Percentiles rank a stretch among this genome's conserved stretches.
phyloP scores from a whole-genome alignment of 1,284 basidiomycete genomes.

The Trametes versicolor region DNA sequence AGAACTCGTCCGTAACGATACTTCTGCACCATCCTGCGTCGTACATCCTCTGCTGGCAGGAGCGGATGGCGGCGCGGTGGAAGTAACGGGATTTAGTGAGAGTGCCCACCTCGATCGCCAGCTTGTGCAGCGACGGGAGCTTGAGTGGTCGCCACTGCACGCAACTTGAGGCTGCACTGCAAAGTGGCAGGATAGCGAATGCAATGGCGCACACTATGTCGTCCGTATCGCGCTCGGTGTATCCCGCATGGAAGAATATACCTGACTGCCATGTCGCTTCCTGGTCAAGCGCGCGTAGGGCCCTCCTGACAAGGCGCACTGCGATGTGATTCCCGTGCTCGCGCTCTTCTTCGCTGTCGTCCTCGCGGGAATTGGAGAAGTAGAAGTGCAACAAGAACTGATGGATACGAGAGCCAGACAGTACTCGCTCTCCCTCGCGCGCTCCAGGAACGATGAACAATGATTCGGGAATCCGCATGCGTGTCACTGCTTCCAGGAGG shows the following conservation, averaged over 20 bases:
- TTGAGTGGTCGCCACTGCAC: neutral
- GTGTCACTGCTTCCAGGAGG: slow-evolving; percentile 23
- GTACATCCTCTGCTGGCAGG: slow-evolving; percentile 10
- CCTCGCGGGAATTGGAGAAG: neutral
- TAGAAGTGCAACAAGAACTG: slow-evolving; percentile 14
- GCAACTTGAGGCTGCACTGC: neutral
- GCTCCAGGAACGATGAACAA: slow-evolving; percentile 3
- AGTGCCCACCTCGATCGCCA: neutral
- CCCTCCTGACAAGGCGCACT: slow-evolving; percentile 6
- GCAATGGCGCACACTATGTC: slow-evolving; percentile 15
- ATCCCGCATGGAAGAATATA: neutral
- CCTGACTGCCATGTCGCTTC: slow-evolving; percentile 5
- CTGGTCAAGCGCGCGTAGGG: slow-evolving; percentile 19
- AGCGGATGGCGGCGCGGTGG: neutral
- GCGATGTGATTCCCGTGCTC: slow-evolving; percentile 13
- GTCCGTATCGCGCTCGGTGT: neutral
- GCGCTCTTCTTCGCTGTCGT: neutral
- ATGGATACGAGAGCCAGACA: slow-evolving; percentile 16
- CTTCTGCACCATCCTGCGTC: slow-evolving; percentile 27
- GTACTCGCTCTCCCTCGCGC: neutral
- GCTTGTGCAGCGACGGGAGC: neutral
- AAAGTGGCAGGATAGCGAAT: slow-evolving; percentile 12
- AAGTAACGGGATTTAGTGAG: slow-evolving; percentile 4
- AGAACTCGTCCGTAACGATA: slow-evolving; percentile 1
- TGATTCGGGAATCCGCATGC: slow-evolving; percentile 15